These are phyloP conservation scores for Phytophthora lateralis DNA, from an alignment of 352 stramenopile species.

Conservation along the genomic window DNA sequence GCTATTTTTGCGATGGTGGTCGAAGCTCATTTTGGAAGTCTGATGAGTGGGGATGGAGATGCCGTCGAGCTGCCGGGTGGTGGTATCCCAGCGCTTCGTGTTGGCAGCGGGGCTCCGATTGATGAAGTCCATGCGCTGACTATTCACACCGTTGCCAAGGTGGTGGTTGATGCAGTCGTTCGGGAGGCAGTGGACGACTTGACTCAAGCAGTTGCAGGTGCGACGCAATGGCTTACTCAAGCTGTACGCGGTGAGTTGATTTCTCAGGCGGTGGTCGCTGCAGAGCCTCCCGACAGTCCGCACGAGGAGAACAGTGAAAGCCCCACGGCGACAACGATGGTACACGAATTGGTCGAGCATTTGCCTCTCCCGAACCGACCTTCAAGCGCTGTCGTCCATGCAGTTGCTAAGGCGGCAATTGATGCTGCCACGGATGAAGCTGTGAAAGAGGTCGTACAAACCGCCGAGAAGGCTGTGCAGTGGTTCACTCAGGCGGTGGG, in stretches of 20 bases:
- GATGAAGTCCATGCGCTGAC: slow-evolving; percentile 8
- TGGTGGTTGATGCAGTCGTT: slow-evolving; percentile 12
- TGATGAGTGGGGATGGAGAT: slow-evolving; percentile 11
- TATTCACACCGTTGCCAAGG: slow-evolving; percentile 15
- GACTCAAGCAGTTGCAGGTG: slow-evolving; percentile 15
- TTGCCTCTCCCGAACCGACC: neutral
- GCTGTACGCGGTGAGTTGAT: slow-evolving; percentile 17
- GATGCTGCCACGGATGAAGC: slow-evolving; percentile 14
- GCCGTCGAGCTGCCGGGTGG: slow-evolving; percentile 1
- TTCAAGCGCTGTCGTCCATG: slow-evolving; percentile 17
- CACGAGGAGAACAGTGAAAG: neutral
- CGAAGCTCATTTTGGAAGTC: slow-evolving; percentile 18
- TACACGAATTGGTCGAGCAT: neutral
- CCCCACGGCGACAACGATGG: neutral
- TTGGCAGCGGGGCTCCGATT: slow-evolving; percentile 4
- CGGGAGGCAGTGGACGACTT: slow-evolving; percentile 21
- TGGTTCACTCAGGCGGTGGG: slow-evolving; percentile 16
- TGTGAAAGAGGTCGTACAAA: slow-evolving; percentile 14
- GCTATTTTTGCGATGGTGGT: slow-evolving; percentile 36
- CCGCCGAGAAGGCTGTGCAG: slow-evolving; percentile 3
- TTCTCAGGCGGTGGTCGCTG: slow-evolving; percentile 15
- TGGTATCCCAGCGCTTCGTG: slow-evolving; percentile 14
- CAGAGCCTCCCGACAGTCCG: neutral
- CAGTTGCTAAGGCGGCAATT: slow-evolving; percentile 27
- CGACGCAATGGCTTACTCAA: slow-evolving; percentile 25